Conservation (phyloP, 176 grass and related monocot species). For the Secale cereale region DNA sequence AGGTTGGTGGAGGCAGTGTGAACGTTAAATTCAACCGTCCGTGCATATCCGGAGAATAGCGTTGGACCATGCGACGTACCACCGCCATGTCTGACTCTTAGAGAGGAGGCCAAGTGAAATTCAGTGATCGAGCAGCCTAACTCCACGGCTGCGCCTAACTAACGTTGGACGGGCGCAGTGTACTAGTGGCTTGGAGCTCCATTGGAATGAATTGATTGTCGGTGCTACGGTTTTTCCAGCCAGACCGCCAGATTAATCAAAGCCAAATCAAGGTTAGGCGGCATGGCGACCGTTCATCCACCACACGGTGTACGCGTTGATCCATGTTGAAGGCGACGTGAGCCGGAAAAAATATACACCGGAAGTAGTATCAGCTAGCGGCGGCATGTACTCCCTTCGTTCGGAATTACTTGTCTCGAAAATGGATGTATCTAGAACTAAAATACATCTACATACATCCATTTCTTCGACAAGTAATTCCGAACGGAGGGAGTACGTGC, state of each 20-base stretch:
- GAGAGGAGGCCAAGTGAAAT: too few species aligned
- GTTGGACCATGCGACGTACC: not conserved
- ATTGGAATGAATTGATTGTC: not conserved
- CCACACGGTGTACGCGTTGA: too few species aligned
- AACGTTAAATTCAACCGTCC: not conserved
- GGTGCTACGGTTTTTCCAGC: not conserved
- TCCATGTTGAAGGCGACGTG: too few species aligned
- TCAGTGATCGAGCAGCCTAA: not conserved
- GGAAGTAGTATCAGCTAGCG: too few species aligned
- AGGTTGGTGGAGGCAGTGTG: not conserved
- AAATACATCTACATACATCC: too few species aligned
- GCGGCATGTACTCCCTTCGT: too few species aligned
- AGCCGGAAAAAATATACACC: too few species aligned
- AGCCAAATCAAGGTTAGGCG: not conserved
- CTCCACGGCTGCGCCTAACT: not conserved
- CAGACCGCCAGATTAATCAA: not conserved
- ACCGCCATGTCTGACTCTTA: not conserved
- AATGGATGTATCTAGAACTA: too few species aligned
- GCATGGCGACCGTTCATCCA: not conserved
- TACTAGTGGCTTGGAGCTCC: not conserved
- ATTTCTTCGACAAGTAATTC: too few species aligned
- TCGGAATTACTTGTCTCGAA: too few species aligned
- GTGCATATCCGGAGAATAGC: not conserved
- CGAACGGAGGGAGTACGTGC: too few species aligned
- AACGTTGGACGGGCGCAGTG: not conserved